Conservation (phyloP, 352 stramenopile genomes). For the Globisporangium carolinianum region DNA sequence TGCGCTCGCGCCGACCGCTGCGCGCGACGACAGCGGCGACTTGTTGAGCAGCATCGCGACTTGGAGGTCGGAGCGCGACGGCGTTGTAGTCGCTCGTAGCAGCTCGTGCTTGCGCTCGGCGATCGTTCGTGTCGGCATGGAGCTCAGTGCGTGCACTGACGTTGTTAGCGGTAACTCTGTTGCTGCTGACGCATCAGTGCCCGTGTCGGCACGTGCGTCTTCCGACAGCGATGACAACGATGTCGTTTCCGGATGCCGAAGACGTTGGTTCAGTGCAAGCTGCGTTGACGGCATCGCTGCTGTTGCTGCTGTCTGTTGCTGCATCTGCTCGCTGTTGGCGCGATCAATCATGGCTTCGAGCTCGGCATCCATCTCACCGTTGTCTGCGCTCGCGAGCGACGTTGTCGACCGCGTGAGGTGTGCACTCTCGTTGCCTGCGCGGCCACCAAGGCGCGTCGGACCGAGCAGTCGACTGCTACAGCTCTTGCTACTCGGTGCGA, state of each 20-base stretch:
- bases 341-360: constrained; percentile 66
- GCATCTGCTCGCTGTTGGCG: constrained; percentile 17
- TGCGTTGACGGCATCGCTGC: too few relatives aligned
- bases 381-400: constrained; percentile 29
- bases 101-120: constrained; percentile 28
- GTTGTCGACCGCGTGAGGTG: constrained; percentile 21
- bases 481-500: neutral
- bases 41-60: constrained; percentile 49
- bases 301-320: constrained; percentile 4
- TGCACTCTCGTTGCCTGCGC: too few relatives aligned
- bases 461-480: neutral
- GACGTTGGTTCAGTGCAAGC: too few relatives aligned
- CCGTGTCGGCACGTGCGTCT: too few relatives aligned
- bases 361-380: constrained; percentile 66
- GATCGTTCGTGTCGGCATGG: neutral
- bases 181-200: neutral
- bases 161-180: neutral
- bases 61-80: constrained; percentile 29
- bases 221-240: too few relatives aligned
- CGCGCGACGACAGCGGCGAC: constrained; percentile 34
- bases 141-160: neutral
- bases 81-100: constrained; percentile 11
- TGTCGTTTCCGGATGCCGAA: too few relatives aligned
- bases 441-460: too few relatives aligned
- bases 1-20: constrained; percentile 10